Conservation (phyloP, 1,284 basidiomycete species). For the Moesziomyces parantarcticus region DNA sequence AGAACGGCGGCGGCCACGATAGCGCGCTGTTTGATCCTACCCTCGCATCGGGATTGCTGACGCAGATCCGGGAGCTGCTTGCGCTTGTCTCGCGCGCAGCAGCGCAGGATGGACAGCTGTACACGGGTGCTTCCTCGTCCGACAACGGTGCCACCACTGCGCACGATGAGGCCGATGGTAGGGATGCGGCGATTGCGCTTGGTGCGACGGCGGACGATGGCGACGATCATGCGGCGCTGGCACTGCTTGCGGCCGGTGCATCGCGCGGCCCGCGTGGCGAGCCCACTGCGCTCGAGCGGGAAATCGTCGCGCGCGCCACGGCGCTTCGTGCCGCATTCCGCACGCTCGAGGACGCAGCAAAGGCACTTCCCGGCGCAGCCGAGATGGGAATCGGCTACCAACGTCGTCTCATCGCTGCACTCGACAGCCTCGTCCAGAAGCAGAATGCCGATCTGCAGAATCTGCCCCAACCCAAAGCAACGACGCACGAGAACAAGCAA, state of each 20-base stretch:
- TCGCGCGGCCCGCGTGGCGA: not conserved
- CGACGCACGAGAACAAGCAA: not conserved
- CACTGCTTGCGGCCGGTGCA: slow-evolving; percentile 26
- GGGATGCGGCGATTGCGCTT: slow-evolving; percentile 25
- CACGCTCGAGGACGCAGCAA: slow-evolving; percentile 24
- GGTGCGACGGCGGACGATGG: slow-evolving; percentile 41
- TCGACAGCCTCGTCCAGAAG: slow-evolving; percentile 16
- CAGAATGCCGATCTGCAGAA: slow-evolving; percentile 7
- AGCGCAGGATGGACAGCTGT: slow-evolving; percentile 14
- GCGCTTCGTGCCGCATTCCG: slow-evolving; percentile 13
- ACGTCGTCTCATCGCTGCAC: slow-evolving; percentile 1
- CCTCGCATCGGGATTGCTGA: slow-evolving; percentile 12
- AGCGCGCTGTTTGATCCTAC: slow-evolving; percentile 32
- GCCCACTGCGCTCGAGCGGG: slow-evolving; percentile 20
- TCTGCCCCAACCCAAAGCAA: not conserved
- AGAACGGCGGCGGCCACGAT: not conserved
- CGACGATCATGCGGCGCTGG: slow-evolving; percentile 33
- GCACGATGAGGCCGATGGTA: slow-evolving; percentile 8
- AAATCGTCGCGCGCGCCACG: slow-evolving; percentile 25
- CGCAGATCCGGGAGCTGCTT: slow-evolving; percentile 31
- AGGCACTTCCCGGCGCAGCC: slow-evolving; percentile 17
- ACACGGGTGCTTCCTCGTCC: not conserved
- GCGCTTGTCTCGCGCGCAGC: slow-evolving; percentile 18
- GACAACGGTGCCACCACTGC: not conserved
- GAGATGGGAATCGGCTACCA: slow-evolving; percentile 30